Evolutionary conservation across 192 early-diverging fungal genomes (phyloP).

Genomic region (Gonapodya sp.): DNA sequence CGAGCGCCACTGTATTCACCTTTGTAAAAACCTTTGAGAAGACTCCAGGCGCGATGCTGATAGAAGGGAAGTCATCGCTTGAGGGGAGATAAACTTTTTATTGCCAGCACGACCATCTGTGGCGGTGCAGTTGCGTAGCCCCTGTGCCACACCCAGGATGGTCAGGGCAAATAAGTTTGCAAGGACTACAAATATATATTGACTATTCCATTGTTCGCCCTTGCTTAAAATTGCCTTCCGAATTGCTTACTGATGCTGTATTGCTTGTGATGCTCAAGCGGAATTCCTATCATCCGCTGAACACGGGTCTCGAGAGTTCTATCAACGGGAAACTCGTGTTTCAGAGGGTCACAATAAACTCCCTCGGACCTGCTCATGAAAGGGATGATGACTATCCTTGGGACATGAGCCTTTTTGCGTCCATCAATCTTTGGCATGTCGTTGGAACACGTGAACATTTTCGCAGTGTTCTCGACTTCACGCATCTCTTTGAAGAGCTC

Average conservation of each 20-base stretch:
- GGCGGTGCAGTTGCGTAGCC: neutral
- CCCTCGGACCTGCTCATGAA: neutral
- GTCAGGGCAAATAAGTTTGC: neutral
- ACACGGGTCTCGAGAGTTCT: neutral
- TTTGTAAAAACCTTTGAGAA: neutral
- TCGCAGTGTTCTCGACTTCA: neutral
- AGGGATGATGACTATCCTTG: neutral
- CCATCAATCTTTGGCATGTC: constrained; percentile 1
- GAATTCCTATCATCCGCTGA: neutral
- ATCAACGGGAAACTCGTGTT: neutral
- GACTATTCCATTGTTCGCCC: neutral
- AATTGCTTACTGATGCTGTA: too few species aligned
- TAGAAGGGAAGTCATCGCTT: neutral
- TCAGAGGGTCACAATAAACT: neutral
- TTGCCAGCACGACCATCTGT: neutral
- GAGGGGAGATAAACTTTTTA: neutral
- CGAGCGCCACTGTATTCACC: neutral
- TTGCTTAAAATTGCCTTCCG: neutral
- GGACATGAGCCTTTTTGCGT: neutral
- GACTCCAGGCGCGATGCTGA: neutral
- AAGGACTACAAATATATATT: neutral
- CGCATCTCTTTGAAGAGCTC: neutral
- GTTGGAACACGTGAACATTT: neutral
- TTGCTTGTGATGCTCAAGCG: neutral
- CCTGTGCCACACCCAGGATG: neutral